These are phyloP conservation scores for Acacia acuminata DNA, from an alignment of 306 rosid genomes.

Conservation along the genomic window DNA sequence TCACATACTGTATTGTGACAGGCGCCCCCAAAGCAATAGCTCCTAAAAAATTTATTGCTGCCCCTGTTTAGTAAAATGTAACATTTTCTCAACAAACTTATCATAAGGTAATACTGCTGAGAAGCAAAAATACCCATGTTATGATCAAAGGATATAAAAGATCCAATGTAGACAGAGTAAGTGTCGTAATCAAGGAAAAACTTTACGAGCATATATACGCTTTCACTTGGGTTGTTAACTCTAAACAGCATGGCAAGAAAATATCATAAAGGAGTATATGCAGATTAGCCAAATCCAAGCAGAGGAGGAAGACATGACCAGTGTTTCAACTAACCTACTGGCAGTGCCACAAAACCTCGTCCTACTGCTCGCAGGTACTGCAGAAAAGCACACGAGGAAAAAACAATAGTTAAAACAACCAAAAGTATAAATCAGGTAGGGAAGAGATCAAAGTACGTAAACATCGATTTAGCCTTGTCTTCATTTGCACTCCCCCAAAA, in stretches of 20 bases:
- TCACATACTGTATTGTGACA: conserved; percentile 73
- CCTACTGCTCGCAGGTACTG: conserved; percentile 82
- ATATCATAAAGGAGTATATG: neutral
- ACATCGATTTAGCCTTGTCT: neutral
- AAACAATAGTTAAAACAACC: neutral
- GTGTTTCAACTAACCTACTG: conserved; percentile 62
- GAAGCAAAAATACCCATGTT: neutral
- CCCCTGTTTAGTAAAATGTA: conserved; percentile 57
- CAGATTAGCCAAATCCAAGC: neutral
- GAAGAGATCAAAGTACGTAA: neutral
- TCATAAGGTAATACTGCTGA: neutral
- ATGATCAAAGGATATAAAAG: neutral
- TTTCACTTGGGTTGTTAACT: neutral
- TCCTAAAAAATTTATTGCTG: conserved; percentile 68
- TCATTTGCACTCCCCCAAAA: neutral
- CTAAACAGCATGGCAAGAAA: neutral
- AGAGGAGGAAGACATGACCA: neutral
- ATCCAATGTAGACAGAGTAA: neutral
- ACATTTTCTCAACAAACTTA: neutral
- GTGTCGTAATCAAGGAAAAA: neutral
- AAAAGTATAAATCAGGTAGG: neutral
- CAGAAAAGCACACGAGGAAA: neutral
- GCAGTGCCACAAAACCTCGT: conserved; percentile 74
- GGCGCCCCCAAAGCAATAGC: conserved; percentile 93
- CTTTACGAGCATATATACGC: neutral